Conservation (phyloP, 2,329 filamentous ascomycete genomes). For the Aspergillus amoenus region DNA sequence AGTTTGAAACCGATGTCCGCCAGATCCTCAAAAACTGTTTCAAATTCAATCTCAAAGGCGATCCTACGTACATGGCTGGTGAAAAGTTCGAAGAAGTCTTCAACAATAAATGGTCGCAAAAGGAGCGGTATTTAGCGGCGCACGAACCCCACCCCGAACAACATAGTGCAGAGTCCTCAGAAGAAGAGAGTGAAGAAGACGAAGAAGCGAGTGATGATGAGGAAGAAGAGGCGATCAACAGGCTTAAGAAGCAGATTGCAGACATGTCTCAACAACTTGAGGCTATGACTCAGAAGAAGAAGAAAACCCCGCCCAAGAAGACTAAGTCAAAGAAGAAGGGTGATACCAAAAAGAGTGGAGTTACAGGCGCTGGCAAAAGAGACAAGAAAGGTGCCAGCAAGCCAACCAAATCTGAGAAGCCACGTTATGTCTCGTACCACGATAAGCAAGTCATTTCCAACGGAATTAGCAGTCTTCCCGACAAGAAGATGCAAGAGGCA, state of each 20-base stretch:
- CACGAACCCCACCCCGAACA: constrained; percentile 67
- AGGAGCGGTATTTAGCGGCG: constrained; percentile 75
- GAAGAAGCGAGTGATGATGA: constrained; percentile 66
- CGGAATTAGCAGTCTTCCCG: constrained; percentile 77
- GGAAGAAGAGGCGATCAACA: constrained; percentile 59
- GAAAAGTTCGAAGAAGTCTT: constrained; percentile 74
- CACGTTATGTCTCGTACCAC: constrained; percentile 67
- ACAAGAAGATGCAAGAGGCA: constrained; percentile 73
- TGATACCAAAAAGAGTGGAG: constrained; percentile 39
- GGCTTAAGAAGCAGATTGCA: constrained; percentile 71
- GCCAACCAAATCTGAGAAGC: constrained; percentile 48
- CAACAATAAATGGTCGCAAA: constrained; percentile 71
- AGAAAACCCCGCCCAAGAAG: constrained; percentile 54
- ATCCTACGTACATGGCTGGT: constrained; percentile 71
- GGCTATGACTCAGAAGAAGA: constrained; percentile 59
- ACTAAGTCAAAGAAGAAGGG: constrained; percentile 28
- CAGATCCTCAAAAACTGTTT: constrained; percentile 88
- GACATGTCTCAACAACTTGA: constrained; percentile 68
- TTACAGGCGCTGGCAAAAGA: constrained; percentile 56
- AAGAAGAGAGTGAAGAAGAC: constrained; percentile 72
- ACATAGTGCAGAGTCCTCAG: constrained; percentile 63
- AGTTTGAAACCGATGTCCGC: constrained; percentile 79
- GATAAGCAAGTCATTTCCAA: constrained; percentile 92
- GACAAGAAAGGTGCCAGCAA: constrained; percentile 47
- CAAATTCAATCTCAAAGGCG: constrained; percentile 82